Percentiles rank a stretch among this genome's conserved stretches.
phyloP scores from a whole-genome alignment of 2,329 filamentous ascomycete genomes.

The Diplodia seriata region DNA sequence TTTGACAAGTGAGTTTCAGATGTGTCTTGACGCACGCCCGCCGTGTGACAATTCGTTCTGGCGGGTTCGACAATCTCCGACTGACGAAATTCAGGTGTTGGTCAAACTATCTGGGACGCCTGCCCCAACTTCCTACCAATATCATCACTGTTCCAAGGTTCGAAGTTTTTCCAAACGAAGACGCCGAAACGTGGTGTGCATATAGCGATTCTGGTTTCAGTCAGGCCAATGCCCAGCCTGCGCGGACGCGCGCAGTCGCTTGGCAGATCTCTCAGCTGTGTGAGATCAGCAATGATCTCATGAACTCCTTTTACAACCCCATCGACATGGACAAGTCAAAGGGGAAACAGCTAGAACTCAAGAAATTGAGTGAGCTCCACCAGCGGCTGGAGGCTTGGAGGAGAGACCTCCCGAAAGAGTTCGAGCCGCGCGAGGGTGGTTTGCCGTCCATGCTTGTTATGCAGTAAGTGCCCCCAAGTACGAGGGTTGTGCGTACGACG shows the following conservation, averaged over 20 bases:
- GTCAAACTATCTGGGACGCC: slow-evolving; percentile 93
- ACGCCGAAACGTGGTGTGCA: slow-evolving; percentile 83
- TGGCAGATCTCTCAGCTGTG: slow-evolving; percentile 83
- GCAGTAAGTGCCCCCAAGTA: slow-evolving; percentile 73
- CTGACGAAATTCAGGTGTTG: slow-evolving; percentile 67
- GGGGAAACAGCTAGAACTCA: slow-evolving; percentile 83
- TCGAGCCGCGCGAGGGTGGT: slow-evolving; percentile 88
- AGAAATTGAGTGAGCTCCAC: slow-evolving; percentile 91
- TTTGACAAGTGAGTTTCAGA: slow-evolving; percentile 76
- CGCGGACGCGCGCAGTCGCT: slow-evolving; percentile 80
- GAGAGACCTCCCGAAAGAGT: slow-evolving; percentile 79
- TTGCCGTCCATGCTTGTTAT: slow-evolving; percentile 81
- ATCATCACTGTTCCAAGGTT: slow-evolving; percentile 86
- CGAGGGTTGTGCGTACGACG: too few species aligned
- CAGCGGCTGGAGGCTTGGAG: slow-evolving; percentile 90
- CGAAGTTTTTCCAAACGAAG: slow-evolving; percentile 89
- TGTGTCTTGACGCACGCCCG: neutral
- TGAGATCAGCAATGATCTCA: slow-evolving; percentile 90
- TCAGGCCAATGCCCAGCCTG: slow-evolving; percentile 75
- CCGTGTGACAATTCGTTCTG: neutral
- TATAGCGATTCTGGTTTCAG: slow-evolving; percentile 85
- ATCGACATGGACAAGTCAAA: slow-evolving; percentile 65
- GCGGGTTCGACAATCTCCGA: neutral
- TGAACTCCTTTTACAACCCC: slow-evolving; percentile 91
- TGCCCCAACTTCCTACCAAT: slow-evolving; percentile 82